Evolutionary conservation across 2,329 filamentous ascomycete genomes (phyloP).

Genomic region (Cladophialophora psammophila): DNA sequence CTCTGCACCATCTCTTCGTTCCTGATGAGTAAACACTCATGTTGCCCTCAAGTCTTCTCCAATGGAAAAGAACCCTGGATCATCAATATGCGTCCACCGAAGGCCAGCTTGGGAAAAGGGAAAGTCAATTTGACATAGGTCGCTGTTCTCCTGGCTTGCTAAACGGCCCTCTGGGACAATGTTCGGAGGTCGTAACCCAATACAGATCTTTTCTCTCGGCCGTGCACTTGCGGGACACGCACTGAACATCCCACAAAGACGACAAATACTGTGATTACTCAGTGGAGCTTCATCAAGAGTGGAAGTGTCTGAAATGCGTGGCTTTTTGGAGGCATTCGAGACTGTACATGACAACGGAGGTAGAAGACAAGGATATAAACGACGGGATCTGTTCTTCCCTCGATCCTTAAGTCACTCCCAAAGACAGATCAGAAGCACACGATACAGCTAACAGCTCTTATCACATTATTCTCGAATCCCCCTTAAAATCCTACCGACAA

Average conservation of each 20-base stretch:
- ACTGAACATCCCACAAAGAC: not conserved
- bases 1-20: not conserved
- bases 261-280: slow-evolving; percentile 15
- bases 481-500: not conserved
- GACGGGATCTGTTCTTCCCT: not conserved
- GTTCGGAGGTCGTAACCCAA: not conserved
- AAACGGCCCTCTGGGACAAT: not conserved
- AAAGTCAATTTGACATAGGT: not conserved
- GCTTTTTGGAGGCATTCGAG: not conserved
- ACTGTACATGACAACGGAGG: not conserved
- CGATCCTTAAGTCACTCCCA: not conserved
- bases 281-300: not conserved
- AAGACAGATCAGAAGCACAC: not conserved
- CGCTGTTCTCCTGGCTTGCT: not conserved
- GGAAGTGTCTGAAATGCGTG: not conserved
- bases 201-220: not conserved
- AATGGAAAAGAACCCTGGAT: not conserved
- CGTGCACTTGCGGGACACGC: not conserved
- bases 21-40: slow-evolving; percentile 17
- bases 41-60: not conserved
- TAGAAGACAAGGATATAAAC: not conserved
- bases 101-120: not conserved
- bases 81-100: slow-evolving; percentile 10
- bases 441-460: not conserved
- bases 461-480: not conserved